These are phyloP conservation scores for Bocquillonia castaneifolia DNA, from an alignment of 441 rosid species.

Conservation along the genomic window DNA sequence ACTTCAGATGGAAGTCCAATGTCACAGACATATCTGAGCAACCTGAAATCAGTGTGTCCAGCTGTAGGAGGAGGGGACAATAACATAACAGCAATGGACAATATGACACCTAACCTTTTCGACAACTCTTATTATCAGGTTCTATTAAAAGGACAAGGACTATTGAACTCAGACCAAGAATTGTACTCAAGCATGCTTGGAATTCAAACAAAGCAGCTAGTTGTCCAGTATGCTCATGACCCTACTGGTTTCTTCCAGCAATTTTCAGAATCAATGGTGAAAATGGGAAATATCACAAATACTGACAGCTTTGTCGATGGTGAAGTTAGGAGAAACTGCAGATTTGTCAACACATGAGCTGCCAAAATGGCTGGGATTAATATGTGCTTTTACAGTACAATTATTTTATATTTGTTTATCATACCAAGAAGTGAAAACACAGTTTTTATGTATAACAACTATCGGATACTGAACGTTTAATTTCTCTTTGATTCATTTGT, in stretches of 20 bases:
- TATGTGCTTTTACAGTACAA: background rate
- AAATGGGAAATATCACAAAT: conserved; percentile 53
- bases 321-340: conserved; percentile 57
- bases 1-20: conserved; percentile 38
- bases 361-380: background rate
- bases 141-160: conserved; percentile 67
- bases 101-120: conserved; percentile 63
- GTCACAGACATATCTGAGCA: conserved; percentile 47
- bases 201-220: conserved; percentile 43
- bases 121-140: conserved; percentile 72
- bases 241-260: conserved; percentile 56
- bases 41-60: conserved; percentile 55
- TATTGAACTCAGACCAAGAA: conserved; percentile 81
- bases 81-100: conserved; percentile 59
- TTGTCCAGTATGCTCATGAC: conserved; percentile 53
- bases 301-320: conserved; percentile 48
- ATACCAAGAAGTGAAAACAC: conserved; percentile 16
- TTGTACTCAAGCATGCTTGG: conserved; percentile 52
- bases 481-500: conserved; percentile 4
- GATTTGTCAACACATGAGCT: conserved; percentile 44
- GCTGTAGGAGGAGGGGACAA: conserved; percentile 33
- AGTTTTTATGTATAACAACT: background rate
- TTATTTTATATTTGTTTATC: conserved; percentile 12
- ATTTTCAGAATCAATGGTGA: conserved; percentile 63
- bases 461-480: background rate